Conservation (phyloP, 331 rosid species). For the Arachis monticola region DNA sequence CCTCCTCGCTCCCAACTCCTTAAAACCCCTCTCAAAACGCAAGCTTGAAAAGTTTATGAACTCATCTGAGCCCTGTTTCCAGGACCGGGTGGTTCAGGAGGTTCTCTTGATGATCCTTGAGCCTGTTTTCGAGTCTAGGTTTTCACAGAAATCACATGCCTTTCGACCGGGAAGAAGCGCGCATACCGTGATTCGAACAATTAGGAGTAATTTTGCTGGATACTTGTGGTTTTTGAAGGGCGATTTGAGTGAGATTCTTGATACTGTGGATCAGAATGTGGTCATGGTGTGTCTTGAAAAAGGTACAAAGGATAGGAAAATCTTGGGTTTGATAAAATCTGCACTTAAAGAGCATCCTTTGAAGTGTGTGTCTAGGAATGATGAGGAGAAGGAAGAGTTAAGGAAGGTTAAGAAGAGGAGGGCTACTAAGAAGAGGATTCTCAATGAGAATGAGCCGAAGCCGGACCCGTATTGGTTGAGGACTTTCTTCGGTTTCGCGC, state of each 20-base stretch:
- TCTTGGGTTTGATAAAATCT: slow-evolving; percentile 73
- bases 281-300: slow-evolving; percentile 68
- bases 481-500: slow-evolving; percentile 83
- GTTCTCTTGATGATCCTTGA: slow-evolving; percentile 79
- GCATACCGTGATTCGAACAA: slow-evolving; percentile 54
- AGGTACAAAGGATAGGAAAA: slow-evolving; percentile 82
- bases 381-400: slow-evolving; percentile 52
- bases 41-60: slow-evolving; percentile 68
- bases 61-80: slow-evolving; percentile 72
- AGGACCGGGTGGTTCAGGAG: slow-evolving; percentile 83
- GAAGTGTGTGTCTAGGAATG: too few relatives aligned
- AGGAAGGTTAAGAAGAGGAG: slow-evolving; percentile 73
- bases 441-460: slow-evolving; percentile 94
- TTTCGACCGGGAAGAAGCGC: slow-evolving; percentile 80
- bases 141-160: slow-evolving; percentile 68
- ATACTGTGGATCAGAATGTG: slow-evolving; percentile 74
- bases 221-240: slow-evolving; percentile 90
- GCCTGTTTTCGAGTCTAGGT: slow-evolving; percentile 78
- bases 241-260: slow-evolving; percentile 76
- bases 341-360: slow-evolving; percentile 56
- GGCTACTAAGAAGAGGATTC: slow-evolving; percentile 91
- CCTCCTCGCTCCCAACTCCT: slow-evolving; percentile 65
- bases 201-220: slow-evolving; percentile 72
- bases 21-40: slow-evolving; percentile 72
- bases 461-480: slow-evolving; percentile 98